phyloP scores from a whole-genome alignment of 352 stramenopile species.

The Pythium phragmitis region DNA sequence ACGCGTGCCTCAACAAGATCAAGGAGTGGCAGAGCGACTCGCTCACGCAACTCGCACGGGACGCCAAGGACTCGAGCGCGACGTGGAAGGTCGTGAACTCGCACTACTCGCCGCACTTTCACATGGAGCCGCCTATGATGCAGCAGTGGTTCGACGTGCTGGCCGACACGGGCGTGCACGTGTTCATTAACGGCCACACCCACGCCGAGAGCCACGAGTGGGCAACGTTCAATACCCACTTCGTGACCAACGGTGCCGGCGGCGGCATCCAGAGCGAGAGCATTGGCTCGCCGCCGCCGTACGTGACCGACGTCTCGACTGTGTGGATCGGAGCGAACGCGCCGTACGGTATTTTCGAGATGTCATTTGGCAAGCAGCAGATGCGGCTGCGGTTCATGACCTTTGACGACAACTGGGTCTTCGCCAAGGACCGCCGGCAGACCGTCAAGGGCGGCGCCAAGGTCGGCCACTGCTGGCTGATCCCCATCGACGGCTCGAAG shows the following conservation, averaged over 20 bases:
- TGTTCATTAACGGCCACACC: constrained; percentile 76
- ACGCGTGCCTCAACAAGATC: constrained; percentile 58
- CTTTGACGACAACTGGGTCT: constrained; percentile 65
- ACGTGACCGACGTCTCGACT: constrained; percentile 42
- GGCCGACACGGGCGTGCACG: constrained; percentile 41
- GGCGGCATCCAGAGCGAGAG: constrained; percentile 76
- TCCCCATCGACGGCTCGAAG: constrained; percentile 58
- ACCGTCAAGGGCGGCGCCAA: constrained; percentile 51
- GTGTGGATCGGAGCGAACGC: constrained; percentile 55
- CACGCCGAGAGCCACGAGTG: constrained; percentile 76
- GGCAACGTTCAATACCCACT: constrained; percentile 66
- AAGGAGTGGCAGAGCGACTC: constrained; percentile 58
- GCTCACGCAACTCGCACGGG: constrained; percentile 47
- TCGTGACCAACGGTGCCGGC: constrained; percentile 69
- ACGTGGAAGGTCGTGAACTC: constrained; percentile 89
- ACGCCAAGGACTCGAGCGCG: constrained; percentile 59
- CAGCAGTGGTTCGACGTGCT: constrained; percentile 58
- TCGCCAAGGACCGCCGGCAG: constrained; percentile 34
- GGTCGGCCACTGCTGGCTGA: constrained; percentile 67
- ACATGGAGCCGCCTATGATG: constrained; percentile 80
- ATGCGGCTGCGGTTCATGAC: constrained; percentile 65
- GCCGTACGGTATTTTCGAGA: constrained; percentile 71
- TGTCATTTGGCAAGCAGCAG: constrained; percentile 58
- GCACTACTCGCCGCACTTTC: constrained; percentile 88
- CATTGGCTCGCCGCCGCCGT: constrained; percentile 48